These are phyloP conservation scores for Penicillium canescens DNA, from an alignment of 495 filamentous ascomycete genomes.

Conservation along the genomic window DNA sequence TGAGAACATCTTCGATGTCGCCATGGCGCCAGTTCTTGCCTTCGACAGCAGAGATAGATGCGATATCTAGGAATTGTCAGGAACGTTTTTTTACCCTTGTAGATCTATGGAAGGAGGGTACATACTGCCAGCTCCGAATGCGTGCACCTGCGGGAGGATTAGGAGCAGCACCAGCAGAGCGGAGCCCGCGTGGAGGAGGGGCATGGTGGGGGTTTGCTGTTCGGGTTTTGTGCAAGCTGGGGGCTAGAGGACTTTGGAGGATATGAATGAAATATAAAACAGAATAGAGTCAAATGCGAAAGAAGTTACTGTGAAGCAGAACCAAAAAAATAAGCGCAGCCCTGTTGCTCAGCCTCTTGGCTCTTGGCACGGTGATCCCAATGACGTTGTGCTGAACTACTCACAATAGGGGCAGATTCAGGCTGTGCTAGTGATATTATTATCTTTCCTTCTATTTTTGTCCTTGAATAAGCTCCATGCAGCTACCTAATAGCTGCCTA, in stretches of 20 bases:
- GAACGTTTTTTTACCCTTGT: not conserved
- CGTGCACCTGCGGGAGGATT: constrained; percentile 50
- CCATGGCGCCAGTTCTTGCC: constrained; percentile 97
- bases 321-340: not conserved
- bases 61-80: constrained; percentile 60
- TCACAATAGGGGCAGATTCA: not conserved
- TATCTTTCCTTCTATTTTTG: not conserved
- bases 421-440: not conserved
- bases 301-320: not conserved
- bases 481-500: too few relatives aligned
- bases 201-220: constrained; percentile 24
- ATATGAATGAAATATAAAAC: not conserved
- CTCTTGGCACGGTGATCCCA: constrained; percentile 6
- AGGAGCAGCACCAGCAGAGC: constrained; percentile 57
- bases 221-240: not conserved
- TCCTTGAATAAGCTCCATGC: not conserved
- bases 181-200: constrained; percentile 32
- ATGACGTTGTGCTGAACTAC: constrained; percentile 2
- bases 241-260: not conserved
- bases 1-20: constrained; percentile 93
- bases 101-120: not conserved
- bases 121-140: constrained; percentile 87
- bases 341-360: not conserved
- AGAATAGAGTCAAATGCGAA: not conserved
- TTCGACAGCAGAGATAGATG: constrained; percentile 89